These are phyloP conservation scores for Meira miltonrushii DNA, from an alignment of 1,284 basidiomycete species.

Conservation along the genomic window DNA sequence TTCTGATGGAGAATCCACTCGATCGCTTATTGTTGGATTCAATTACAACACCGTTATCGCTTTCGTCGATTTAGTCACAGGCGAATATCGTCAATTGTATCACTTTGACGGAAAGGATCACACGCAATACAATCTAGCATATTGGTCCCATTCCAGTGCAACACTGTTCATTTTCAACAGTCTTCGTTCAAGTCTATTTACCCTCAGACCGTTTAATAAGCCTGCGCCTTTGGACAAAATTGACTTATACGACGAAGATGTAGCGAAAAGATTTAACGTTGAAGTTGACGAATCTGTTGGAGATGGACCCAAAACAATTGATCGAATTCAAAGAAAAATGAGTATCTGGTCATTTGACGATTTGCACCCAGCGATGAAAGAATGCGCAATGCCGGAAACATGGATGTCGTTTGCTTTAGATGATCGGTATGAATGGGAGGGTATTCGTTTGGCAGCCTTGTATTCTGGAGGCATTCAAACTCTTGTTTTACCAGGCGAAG, in stretches of 20 bases:
- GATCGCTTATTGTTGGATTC: slow-evolving; percentile 3
- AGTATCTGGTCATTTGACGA: not conserved
- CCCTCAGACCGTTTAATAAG: not conserved
- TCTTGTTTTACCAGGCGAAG: not conserved
- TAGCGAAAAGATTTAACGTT: not conserved
- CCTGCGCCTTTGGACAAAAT: not conserved
- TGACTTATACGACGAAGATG: not conserved
- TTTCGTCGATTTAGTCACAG: slow-evolving; percentile 1
- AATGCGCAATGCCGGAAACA: slow-evolving; percentile 12
- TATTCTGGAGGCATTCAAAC: slow-evolving; percentile 11
- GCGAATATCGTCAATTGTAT: not conserved
- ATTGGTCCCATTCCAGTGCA: not conserved
- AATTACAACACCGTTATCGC: not conserved
- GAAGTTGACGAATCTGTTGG: too few relatives aligned
- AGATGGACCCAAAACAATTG: too few relatives aligned
- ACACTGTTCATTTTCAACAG: not conserved
- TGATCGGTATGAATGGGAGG: not conserved
- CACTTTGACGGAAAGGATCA: not conserved
- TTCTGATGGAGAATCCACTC: not conserved
- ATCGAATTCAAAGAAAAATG: not conserved
- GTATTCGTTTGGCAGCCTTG: slow-evolving; percentile 1
- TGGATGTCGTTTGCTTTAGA: slow-evolving; percentile 8
- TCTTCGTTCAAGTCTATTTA: slow-evolving; percentile 3
- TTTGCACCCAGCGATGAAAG: not conserved
- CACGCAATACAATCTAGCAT: not conserved